Percentiles rank a stretch among this genome's conserved stretches.
Conservation (phyloP, 352 stramenopile genomes). For the Pythium aphanidermatum region DNA sequence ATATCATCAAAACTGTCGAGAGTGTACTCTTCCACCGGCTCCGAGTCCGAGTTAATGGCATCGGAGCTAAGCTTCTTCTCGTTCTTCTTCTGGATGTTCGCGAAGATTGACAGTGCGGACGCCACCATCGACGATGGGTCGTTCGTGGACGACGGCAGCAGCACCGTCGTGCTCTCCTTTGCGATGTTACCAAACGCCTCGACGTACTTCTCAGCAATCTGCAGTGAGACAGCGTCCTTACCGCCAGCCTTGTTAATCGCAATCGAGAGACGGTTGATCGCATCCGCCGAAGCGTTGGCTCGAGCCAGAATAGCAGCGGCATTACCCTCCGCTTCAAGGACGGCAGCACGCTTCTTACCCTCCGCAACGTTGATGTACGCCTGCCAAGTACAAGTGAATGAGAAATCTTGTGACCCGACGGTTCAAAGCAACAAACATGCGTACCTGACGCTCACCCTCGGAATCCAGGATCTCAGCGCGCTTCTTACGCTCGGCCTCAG, state of each 20-base stretch:
- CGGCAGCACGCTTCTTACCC: constrained; percentile 85
- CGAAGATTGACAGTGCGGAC: constrained; percentile 84
- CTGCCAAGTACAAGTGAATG: neutral
- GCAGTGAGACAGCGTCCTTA: constrained; percentile 74
- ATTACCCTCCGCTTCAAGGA: constrained; percentile 81
- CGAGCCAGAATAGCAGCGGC: constrained; percentile 80
- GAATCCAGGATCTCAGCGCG: constrained; percentile 90
- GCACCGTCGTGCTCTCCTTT: constrained; percentile 85
- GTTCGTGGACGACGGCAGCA: constrained; percentile 73
- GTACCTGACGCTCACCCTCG: constrained; percentile 72
- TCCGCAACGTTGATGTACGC: constrained; percentile 90
- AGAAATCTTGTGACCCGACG: neutral
- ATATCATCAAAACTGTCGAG: constrained; percentile 48
- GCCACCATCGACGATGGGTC: constrained; percentile 88
- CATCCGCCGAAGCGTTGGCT: constrained; percentile 74
- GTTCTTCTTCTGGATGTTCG: constrained; percentile 84
- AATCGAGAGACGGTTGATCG: constrained; percentile 66
- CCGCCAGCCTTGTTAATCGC: constrained; percentile 67
- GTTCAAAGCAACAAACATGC: neutral
- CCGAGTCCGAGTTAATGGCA: constrained; percentile 8
- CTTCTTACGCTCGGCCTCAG: constrained; percentile 89
- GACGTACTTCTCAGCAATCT: constrained; percentile 90
- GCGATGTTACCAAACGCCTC: constrained; percentile 88
- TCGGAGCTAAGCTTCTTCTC: constrained; percentile 12
- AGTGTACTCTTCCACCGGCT: constrained; percentile 43